phyloP scores from a whole-genome alignment of 2,329 filamentous ascomycete species.

The Colletotrichum viniferum region DNA sequence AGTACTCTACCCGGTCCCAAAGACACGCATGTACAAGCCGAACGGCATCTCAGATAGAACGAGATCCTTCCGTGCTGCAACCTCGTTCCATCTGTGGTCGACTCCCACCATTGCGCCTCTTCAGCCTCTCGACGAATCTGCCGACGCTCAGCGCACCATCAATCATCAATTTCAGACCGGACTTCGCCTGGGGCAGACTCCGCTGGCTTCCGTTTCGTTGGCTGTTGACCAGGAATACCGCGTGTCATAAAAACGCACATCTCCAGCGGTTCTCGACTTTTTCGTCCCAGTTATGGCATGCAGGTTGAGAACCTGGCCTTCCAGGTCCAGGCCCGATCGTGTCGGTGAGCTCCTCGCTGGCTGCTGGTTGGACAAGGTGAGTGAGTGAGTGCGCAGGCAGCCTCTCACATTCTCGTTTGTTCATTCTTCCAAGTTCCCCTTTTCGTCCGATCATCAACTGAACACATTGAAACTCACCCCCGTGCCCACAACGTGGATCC shows the following conservation, averaged over 20 bases:
- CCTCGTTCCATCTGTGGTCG: background rate
- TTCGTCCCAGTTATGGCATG: background rate
- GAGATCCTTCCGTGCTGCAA: background rate
- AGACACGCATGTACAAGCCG: background rate
- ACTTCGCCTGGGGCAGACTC: background rate
- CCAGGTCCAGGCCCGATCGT: background rate
- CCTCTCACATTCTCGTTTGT: background rate
- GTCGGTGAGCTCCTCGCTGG: background rate
- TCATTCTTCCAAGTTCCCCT: background rate
- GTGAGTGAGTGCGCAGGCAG: background rate
- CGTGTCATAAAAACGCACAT: background rate
- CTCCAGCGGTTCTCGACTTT: background rate
- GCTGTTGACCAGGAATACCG: background rate
- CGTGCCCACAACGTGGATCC: conserved; percentile 15
- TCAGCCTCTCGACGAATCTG: background rate
- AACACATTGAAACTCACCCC: conserved; percentile 11
- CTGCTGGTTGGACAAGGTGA: background rate
- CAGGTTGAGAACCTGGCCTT: background rate
- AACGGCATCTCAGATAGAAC: background rate
- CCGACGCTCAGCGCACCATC: background rate
- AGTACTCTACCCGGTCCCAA: background rate
- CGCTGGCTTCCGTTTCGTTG: background rate
- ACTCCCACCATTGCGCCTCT: background rate
- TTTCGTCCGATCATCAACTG: conserved; percentile 14
- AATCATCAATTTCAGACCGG: conserved; percentile 2